phyloP scores from a whole-genome alignment of 2,329 filamentous ascomycete genomes.

The Ceratocystis albifundus region DNA sequence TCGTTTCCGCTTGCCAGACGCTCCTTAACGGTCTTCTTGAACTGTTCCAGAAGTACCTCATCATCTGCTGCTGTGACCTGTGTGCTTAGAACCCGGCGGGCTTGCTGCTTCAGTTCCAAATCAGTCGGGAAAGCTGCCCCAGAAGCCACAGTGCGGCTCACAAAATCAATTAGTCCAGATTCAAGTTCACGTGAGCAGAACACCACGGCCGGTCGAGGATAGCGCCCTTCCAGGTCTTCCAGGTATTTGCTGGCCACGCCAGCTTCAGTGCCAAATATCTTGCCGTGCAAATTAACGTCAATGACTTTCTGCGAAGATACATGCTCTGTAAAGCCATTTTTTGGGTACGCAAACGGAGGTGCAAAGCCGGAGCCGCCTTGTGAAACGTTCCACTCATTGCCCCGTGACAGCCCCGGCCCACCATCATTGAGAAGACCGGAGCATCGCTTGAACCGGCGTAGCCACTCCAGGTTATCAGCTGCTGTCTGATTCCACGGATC shows the following conservation, averaged over 20 bases:
- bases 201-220: constrained; percentile 38
- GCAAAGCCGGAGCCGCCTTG: constrained; percentile 45
- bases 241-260: constrained; percentile 40
- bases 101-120: constrained; percentile 37
- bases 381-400: constrained; percentile 37
- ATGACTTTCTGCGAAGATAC: constrained; percentile 30
- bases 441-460: constrained; percentile 50
- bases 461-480: constrained; percentile 53
- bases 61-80: constrained; percentile 45
- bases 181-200: constrained; percentile 51
- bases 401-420: constrained; percentile 36
- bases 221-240: constrained; percentile 35
- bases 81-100: constrained; percentile 38
- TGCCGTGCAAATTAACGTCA: constrained; percentile 29
- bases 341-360: constrained; percentile 43
- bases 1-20: background rate
- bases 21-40: constrained; percentile 32
- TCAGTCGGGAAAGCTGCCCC: constrained; percentile 39
- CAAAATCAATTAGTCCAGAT: constrained; percentile 40
- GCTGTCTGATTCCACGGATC: constrained; percentile 55
- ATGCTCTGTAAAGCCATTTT: constrained; percentile 25
- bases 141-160: constrained; percentile 33
- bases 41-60: constrained; percentile 40
- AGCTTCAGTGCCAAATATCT: constrained; percentile 35
- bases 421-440: constrained; percentile 40